phyloP scores from a whole-genome alignment of 306 rosid genomes.

The Begonia loranthoides region DNA sequence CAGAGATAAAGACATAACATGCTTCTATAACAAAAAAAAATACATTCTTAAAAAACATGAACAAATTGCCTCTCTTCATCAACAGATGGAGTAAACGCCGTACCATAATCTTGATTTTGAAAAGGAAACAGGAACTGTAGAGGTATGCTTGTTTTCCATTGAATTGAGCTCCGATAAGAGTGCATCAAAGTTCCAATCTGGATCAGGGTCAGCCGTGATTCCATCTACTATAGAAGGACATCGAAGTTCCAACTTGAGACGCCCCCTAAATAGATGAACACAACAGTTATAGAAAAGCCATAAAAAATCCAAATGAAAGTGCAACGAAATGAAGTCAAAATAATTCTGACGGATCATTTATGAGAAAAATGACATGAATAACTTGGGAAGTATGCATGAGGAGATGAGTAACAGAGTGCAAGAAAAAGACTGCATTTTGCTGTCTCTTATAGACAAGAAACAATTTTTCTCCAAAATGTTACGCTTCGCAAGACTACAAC shows the following conservation, averaged over 20 bases:
- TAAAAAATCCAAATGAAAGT: not conserved
- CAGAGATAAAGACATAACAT: constrained; percentile 4
- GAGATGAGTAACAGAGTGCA: no score
- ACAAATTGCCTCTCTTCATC: not conserved
- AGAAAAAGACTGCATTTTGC: no score
- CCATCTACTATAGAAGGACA: constrained; percentile 28
- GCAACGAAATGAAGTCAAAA: no score
- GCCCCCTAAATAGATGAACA: constrained; percentile 34
- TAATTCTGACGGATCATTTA: no score
- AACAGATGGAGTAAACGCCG: not conserved
- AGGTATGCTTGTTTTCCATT: constrained; percentile 38
- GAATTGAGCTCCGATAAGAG: constrained; percentile 50
- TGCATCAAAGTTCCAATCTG: constrained; percentile 64
- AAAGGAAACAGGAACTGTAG: constrained; percentile 20
- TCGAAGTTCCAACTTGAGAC: constrained; percentile 36
- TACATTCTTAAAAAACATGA: constrained; percentile 1
- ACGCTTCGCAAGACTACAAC: no score
- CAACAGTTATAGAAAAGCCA: not conserved
- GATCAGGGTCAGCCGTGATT: constrained; percentile 44
- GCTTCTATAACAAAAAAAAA: constrained; percentile 4
- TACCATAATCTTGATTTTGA: constrained; percentile 32
- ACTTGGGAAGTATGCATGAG: no score
- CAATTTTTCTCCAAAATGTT: no score
- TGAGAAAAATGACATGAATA: no score
- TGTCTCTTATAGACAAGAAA: no score